These are phyloP conservation scores for Fusarium poae DNA, from an alignment of 2,329 filamentous ascomycete species.

Conservation along the genomic window DNA sequence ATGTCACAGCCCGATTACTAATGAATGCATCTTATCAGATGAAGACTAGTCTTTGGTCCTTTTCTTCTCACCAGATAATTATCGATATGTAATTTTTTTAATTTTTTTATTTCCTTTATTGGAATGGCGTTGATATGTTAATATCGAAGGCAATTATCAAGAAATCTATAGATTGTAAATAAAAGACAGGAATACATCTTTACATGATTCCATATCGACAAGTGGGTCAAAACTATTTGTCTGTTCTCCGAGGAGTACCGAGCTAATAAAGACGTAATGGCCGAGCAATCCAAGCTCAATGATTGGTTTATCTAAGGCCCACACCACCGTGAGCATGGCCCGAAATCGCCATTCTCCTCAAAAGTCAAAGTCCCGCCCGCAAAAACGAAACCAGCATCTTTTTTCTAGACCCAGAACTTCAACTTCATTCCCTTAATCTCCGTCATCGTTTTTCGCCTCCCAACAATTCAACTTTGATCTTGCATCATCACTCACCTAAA, in stretches of 20 bases:
- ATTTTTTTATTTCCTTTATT: too few species aligned
- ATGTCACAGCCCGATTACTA: conserved; percentile 30
- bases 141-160: too few species aligned
- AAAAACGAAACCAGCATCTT: conserved; percentile 40
- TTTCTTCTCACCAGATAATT: too few species aligned
- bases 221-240: conserved; percentile 29
- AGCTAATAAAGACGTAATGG: conserved; percentile 51
- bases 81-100: too few species aligned
- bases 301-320: conserved; percentile 35
- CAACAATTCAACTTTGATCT: conserved; percentile 22
- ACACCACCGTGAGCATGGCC: conserved; percentile 44
- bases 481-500: conserved; percentile 32
- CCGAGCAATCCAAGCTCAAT: conserved; percentile 49
- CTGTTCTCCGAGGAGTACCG: conserved; percentile 50
- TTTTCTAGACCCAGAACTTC: conserved; percentile 44
- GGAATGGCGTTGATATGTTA: too few species aligned
- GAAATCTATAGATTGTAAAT: not conserved
- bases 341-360: conserved; percentile 51
- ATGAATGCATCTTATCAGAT: conserved; percentile 44
- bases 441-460: conserved; percentile 48
- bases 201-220: not conserved
- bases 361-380: conserved; percentile 50
- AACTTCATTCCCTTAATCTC: conserved; percentile 34
- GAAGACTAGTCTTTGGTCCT: conserved; percentile 31
- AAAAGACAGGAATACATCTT: not conserved